Conservation (phyloP, 176 grass and related monocot species). For the Oryza meridionalis region DNA sequence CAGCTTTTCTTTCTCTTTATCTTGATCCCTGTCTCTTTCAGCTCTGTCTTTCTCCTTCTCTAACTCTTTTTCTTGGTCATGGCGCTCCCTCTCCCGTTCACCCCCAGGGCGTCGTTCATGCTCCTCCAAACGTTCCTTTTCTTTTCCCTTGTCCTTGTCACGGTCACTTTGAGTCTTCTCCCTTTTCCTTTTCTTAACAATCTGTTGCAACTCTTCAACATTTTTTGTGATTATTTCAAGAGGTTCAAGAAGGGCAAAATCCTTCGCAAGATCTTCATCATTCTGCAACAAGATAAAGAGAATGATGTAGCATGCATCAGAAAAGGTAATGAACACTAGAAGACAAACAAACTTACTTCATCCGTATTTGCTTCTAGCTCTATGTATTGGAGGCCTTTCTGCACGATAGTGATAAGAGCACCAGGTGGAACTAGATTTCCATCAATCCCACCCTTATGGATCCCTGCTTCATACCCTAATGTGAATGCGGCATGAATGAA, state of each 20-base stretch:
- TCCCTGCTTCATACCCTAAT: conserved; percentile 85
- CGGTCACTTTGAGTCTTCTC: conserved; percentile 60
- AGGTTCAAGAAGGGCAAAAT: conserved; percentile 93
- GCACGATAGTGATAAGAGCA: conserved; percentile 85
- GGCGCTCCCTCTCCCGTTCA: conserved; percentile 66
- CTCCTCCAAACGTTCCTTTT: conserved; percentile 55
- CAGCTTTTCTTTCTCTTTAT: conserved; percentile 67
- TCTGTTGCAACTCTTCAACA: conserved; percentile 83
- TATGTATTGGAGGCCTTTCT: conserved; percentile 98
- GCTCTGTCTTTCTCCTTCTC: conserved; percentile 65
- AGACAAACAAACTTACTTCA: conserved; percentile 53
- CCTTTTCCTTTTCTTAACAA: conserved; percentile 81
- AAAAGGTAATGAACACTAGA: conserved; percentile 14
- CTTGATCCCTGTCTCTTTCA: conserved; percentile 58
- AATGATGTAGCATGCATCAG: conserved; percentile 28
- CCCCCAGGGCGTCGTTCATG: conserved; percentile 53
- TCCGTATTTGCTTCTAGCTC: conserved; percentile 92
- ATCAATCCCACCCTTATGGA: conserved; percentile 84
- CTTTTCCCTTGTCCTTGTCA: conserved; percentile 76
- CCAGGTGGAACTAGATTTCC: conserved; percentile 85
- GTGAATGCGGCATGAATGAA: conserved; percentile 89
- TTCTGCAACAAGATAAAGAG: conserved; percentile 52
- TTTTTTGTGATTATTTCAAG: conserved; percentile 95
- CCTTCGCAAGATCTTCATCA: conserved; percentile 68
- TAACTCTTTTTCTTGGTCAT: conserved; percentile 72